Base-by-base conservation (phyloP, 2,329 filamentous ascomycete genomes). In the Dactylonectria macrodidyma region DNA sequence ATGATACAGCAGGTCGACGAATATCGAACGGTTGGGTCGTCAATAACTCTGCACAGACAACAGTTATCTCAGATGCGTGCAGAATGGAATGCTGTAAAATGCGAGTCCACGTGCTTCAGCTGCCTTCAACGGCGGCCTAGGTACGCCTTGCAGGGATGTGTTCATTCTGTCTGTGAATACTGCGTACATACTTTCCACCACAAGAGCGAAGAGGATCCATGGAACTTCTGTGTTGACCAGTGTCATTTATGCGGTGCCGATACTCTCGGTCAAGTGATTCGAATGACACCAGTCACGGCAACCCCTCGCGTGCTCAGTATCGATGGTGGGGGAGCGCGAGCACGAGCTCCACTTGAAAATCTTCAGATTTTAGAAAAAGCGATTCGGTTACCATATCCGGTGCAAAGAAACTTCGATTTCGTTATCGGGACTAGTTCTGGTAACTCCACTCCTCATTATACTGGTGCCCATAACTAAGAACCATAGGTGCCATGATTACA, bases 361-460 rank as follows among this genome's bases (percentile, higher is more conserved):
- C 24, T 51, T 22, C 19, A 26, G 2, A 51, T 51, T 2, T 12
- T 51, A 12, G 16, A 51, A 24, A 26, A 24, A 3, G 47, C 47
- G 9, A 51, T 51, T 24, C 10, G 6, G 19, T 26, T 51, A 26
- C 47, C 19, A 24, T 51, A 51, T 51, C 47, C 47, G 19, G 47
- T 51, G 12, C 19, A 51, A 24, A 22, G 19, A 22, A 51, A 51
- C 47, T 51, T 51, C 24, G 19, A 51, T 30, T 22, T 51, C 19
- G 47, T 26, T 26, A 51, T 51, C 19, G 19, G 47, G 47, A 51
- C 47, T 24, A 51, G 47, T 26, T 51, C 47, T 51, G 47, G 47
- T 51, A 51, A 51, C 44, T 19, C 44, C 7, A 47, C 3, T 22
- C 44, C 16, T 47, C 16, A 19, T 47, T 47, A 38, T 38, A 38